Evolutionary conservation across 2,329 filamentous ascomycete genomes (phyloP).

Genomic region (Fusarium transvaalense): DNA sequence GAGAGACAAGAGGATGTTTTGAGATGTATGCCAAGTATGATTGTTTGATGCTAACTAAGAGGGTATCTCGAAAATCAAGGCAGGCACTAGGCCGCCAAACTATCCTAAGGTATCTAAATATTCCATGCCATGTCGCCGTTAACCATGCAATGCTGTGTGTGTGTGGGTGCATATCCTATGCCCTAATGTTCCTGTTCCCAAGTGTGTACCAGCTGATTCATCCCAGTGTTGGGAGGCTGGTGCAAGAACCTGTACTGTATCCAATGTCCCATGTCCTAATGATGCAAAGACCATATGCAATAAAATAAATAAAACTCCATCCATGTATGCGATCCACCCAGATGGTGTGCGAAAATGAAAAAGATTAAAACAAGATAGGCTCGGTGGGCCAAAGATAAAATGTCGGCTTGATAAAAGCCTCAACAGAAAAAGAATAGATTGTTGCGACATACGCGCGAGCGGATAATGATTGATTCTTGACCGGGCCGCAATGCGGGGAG

Average conservation of each 20-base stretch:
- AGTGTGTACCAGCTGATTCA: conserved; percentile 35
- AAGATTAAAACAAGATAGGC: conserved; percentile 27
- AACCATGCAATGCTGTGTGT: conserved; percentile 23
- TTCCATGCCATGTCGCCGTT: conserved; percentile 28
- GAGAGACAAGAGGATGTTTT: conserved; percentile 10
- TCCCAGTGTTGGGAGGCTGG: conserved; percentile 42
- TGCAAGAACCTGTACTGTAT: conserved; percentile 34
- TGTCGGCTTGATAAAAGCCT: conserved; percentile 28
- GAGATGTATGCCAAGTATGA: conserved; percentile 24
- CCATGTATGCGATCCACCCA: conserved; percentile 28
- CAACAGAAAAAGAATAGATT: conserved; percentile 17
- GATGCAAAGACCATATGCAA: conserved; percentile 26
- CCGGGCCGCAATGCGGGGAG: conserved; percentile 30
- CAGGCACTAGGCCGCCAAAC: conserved; percentile 33
- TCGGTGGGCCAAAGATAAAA: conserved; percentile 22
- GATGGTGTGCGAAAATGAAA: conserved; percentile 19
- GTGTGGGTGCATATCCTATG: conserved; percentile 26
- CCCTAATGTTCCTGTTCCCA: conserved; percentile 30
- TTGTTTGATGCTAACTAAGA: conserved; percentile 36
- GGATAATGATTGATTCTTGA: conserved; percentile 18
- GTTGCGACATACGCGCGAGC: neutral
- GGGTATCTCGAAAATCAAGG: conserved; percentile 44
- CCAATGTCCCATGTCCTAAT: conserved; percentile 27
- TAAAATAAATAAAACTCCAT: conserved; percentile 33
- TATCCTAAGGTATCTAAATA: conserved; percentile 46